phyloP scores from a whole-genome alignment of 2,329 filamentous ascomycete genomes.

The Aspergillus amoenus region DNA sequence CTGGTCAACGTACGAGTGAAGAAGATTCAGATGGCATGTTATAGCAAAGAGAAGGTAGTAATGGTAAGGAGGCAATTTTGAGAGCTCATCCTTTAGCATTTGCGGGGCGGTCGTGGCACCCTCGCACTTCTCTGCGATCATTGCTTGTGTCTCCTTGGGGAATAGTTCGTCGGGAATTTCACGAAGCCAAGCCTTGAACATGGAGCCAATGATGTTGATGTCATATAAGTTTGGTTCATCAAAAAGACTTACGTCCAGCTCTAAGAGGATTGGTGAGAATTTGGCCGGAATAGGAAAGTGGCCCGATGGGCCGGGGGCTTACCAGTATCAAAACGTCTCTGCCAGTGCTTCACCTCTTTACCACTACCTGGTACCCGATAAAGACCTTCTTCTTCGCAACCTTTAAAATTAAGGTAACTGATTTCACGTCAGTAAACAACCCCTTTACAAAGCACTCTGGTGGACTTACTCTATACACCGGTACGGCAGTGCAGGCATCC shows the following conservation, averaged over 20 bases:
- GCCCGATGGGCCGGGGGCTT: slow-evolving; percentile 23
- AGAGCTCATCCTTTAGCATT: slow-evolving; percentile 84
- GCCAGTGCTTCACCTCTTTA: slow-evolving; percentile 89
- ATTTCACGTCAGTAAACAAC: slow-evolving; percentile 18
- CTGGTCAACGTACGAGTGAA: slow-evolving; percentile 87
- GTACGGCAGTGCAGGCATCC: slow-evolving; percentile 97
- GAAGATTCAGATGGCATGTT: slow-evolving; percentile 88
- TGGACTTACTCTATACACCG: slow-evolving; percentile 76
- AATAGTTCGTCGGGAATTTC: slow-evolving; percentile 94
- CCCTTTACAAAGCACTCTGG: neutral
- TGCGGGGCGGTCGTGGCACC: slow-evolving; percentile 79
- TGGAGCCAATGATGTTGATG: slow-evolving; percentile 92
- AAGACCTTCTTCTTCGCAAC: slow-evolving; percentile 87
- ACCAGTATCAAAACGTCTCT: slow-evolving; percentile 86
- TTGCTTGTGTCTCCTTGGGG: slow-evolving; percentile 77
- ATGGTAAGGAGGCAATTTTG: slow-evolving; percentile 91
- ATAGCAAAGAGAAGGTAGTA: slow-evolving; percentile 98
- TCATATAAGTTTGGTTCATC: slow-evolving; percentile 86
- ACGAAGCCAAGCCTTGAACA: slow-evolving; percentile 94
- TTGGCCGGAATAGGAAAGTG: neutral
- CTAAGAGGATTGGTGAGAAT: slow-evolving; percentile 45
- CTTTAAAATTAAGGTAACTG: slow-evolving; percentile 87
- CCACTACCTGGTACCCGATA: slow-evolving; percentile 91
- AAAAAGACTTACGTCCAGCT: slow-evolving; percentile 86
- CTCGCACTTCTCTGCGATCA: slow-evolving; percentile 75